Conservation (phyloP, 352 stramenopile species). For the Lagenidium giganteum region DNA sequence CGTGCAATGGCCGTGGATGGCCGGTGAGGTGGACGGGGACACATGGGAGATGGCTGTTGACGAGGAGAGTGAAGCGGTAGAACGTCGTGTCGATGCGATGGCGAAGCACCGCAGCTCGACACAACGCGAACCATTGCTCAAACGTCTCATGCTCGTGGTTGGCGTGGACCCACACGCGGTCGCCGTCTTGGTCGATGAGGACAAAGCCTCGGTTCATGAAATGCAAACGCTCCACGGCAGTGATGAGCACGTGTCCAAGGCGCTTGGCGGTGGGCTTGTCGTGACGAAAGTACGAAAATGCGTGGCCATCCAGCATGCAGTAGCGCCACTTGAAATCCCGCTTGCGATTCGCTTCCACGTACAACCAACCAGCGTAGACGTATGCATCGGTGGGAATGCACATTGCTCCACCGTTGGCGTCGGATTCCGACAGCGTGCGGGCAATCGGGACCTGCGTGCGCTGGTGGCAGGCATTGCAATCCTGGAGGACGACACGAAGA, state of each 20-base stretch:
- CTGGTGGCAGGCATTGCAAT: too few species aligned
- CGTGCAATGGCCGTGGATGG: too few species aligned
- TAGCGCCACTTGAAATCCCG: conserved; percentile 32
- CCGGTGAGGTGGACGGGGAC: too few species aligned
- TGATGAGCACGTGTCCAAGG: conserved; percentile 13
- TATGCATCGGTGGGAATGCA: too few species aligned
- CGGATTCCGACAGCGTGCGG: too few species aligned
- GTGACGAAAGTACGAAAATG: conserved; percentile 23
- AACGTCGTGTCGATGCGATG: conserved; percentile 1
- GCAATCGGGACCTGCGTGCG: too few species aligned
- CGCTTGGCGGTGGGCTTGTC: conserved; percentile 3
- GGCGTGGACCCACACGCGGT: conserved; percentile 30
- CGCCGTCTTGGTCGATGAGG: conserved; percentile 20
- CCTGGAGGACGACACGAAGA: too few species aligned
- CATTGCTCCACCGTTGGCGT: too few species aligned
- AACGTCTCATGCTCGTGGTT: conserved; percentile 25
- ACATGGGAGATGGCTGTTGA: too few species aligned
- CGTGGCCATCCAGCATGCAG: conserved; percentile 33
- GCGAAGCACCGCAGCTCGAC: conserved; percentile 11
- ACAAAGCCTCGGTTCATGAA: conserved; percentile 36
- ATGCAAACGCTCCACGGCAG: conserved; percentile 30
- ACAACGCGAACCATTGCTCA: conserved; percentile 29
- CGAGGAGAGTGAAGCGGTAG: conserved; percentile 5
- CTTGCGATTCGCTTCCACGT: conserved; percentile 21
- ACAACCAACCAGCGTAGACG: conserved; percentile 32